A percentile compares a stretch with the other conserved stretches of the same genome.
Conservation (phyloP, 2,329 filamentous ascomycete species). For the Microsporum canis region DNA sequence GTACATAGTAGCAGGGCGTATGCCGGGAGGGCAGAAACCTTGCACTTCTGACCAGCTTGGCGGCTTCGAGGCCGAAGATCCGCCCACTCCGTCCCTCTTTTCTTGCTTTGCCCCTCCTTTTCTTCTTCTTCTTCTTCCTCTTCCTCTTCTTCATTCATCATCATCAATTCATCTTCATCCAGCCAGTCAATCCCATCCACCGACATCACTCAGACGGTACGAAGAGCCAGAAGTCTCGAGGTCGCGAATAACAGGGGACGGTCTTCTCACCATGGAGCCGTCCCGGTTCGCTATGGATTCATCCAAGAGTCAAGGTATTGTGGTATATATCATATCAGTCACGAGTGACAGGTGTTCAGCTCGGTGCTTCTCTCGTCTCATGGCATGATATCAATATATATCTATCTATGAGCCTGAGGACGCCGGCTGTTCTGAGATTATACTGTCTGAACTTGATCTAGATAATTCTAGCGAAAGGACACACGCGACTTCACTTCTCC, state of each 20-base stretch:
- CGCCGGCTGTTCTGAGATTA: conserved; percentile 53
- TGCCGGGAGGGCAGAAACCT: neutral
- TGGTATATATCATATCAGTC: conserved; percentile 27
- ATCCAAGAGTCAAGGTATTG: conserved; percentile 34
- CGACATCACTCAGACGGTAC: neutral
- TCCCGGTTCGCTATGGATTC: conserved; percentile 20
- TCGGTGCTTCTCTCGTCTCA: conserved; percentile 11
- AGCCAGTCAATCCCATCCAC: neutral
- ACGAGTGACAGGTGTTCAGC: conserved; percentile 37
- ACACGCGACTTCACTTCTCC: conserved; percentile 51
- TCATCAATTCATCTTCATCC: neutral
- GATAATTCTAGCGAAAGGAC: conserved; percentile 81
- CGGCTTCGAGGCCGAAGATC: neutral
- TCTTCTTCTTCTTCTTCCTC: neutral
- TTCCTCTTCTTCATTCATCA: neutral
- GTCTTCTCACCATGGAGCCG: neutral
- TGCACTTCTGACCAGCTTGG: neutral
- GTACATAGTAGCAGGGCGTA: neutral
- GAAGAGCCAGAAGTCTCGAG: conserved; percentile 3
- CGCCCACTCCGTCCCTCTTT: neutral
- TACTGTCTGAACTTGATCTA: conserved; percentile 77
- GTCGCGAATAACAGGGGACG: conserved; percentile 3
- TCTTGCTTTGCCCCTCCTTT: neutral
- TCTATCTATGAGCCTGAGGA: neutral
- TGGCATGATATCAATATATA: conserved; percentile 1